Evolutionary conservation across 2,329 filamentous ascomycete genomes (phyloP).

Genomic region (Colletotrichum sp.): DNA sequence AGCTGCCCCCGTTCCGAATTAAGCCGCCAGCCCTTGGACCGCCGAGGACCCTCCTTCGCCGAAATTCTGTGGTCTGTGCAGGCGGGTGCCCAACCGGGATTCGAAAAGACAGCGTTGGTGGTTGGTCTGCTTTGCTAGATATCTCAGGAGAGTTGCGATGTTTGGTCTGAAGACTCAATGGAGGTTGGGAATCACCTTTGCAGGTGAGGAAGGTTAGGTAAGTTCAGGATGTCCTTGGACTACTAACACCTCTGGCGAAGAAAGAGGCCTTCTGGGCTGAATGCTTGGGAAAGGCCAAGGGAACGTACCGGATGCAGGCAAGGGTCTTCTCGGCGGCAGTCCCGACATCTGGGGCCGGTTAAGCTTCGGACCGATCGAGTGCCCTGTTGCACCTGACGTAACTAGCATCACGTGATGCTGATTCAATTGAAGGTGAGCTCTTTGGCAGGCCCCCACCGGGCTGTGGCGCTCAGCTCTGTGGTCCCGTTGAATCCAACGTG

Average conservation of each 20-base stretch:
- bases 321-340: slow-evolving; percentile 5
- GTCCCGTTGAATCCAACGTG: slow-evolving; percentile 1
- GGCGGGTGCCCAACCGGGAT: background rate
- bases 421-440: background rate
- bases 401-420: background rate
- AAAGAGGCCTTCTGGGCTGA: slow-evolving; percentile 1
- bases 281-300: background rate
- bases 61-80: slow-evolving; percentile 14
- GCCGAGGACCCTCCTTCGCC: background rate
- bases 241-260: background rate
- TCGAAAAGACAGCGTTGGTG: background rate
- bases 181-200: background rate
- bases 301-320: slow-evolving; percentile 14
- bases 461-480: slow-evolving; percentile 7
- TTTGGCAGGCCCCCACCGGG: background rate
- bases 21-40: slow-evolving; percentile 4
- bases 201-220: background rate
- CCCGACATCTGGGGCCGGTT: background rate
- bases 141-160: background rate
- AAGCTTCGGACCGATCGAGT: slow-evolving; percentile 11
- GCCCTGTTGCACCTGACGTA: background rate
- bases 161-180: background rate
- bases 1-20: slow-evolving; percentile 19
- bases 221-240: background rate
- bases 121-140: background rate